Evolutionary conservation across 306 rosid genomes (phyloP).

Genomic region (Clitoria ternatea): DNA sequence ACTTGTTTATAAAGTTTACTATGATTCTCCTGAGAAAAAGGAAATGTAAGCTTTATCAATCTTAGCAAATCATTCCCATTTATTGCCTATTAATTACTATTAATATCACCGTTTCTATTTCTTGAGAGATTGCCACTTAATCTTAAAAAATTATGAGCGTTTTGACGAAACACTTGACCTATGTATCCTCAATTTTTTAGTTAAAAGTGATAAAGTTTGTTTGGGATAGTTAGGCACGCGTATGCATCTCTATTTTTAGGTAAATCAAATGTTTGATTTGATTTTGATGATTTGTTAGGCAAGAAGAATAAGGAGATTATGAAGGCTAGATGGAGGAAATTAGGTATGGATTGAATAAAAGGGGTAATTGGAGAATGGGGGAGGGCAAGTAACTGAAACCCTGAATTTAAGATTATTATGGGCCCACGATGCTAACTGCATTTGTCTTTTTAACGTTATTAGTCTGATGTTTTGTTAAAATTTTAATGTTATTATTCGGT

Average conservation of each 20-base stretch:
- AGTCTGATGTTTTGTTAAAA: no score
- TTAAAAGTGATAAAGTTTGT: slow-evolving; percentile 4
- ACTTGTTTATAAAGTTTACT: no score
- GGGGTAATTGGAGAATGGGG: neutral
- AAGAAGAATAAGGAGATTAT: neutral
- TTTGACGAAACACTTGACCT: neutral
- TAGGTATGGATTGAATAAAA: slow-evolving; percentile 11
- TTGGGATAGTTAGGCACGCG: neutral
- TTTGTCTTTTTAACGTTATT: neutral
- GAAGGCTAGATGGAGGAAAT: neutral
- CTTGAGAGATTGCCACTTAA: neutral
- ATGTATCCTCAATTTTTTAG: neutral
- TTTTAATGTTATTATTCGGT: neutral
- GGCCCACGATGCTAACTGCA: neutral
- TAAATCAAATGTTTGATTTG: neutral
- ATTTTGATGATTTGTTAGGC: slow-evolving; percentile 9
- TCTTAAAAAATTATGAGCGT: neutral
- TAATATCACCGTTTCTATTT: neutral
- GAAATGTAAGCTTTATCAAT: no score
- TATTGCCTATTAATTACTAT: neutral
- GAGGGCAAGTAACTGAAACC: neutral
- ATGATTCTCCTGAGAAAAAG: no score
- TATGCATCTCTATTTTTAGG: neutral
- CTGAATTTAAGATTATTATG: neutral
- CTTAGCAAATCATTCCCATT: no score